Percentiles rank a stretch among this genome's conserved stretches.
Conservation (phyloP, 176 grass and related monocot genomes). For the Musa schizocarpa region DNA sequence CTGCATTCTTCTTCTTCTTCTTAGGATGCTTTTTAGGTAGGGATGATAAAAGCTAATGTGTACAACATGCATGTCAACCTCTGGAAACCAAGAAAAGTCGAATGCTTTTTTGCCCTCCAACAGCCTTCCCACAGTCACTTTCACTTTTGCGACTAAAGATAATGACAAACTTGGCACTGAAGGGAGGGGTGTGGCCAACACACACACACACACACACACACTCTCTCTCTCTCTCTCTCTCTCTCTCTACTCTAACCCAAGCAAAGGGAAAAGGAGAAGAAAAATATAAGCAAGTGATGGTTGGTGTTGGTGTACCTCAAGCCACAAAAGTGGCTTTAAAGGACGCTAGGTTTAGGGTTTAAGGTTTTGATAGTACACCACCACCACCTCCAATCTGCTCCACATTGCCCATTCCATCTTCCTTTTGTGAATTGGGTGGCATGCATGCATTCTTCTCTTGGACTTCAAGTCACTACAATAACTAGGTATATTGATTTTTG, state of each 20-base stretch:
- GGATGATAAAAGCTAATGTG: not conserved
- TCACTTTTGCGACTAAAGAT: not conserved
- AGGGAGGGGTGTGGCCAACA: not conserved
- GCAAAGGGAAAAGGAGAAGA: not conserved
- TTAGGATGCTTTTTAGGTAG: not conserved
- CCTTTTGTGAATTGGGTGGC: not conserved
- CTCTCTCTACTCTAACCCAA: not conserved
- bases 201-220: not conserved
- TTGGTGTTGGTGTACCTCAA: constrained; percentile 3
- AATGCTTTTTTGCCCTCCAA: not conserved
- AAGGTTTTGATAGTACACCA: constrained; percentile 4
- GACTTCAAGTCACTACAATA: not conserved
- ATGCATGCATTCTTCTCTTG: constrained; percentile 6
- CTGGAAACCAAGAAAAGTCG: not conserved
- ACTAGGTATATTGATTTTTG: no score
- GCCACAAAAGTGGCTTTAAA: constrained; percentile 12
- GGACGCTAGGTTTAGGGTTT: not conserved
- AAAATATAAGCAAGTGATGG: not conserved
- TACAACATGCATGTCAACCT: not conserved
- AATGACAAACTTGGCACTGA: not conserved
- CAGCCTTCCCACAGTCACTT: not conserved
- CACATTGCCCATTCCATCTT: no score
- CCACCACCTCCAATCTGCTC: not conserved
- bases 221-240: not conserved
- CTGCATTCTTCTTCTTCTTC: not conserved